Evolutionary conservation across 2,329 filamentous ascomycete species (phyloP), one percentile per base, ranked within the genome.

Genomic region (Exophiala oligosperma): DNA sequence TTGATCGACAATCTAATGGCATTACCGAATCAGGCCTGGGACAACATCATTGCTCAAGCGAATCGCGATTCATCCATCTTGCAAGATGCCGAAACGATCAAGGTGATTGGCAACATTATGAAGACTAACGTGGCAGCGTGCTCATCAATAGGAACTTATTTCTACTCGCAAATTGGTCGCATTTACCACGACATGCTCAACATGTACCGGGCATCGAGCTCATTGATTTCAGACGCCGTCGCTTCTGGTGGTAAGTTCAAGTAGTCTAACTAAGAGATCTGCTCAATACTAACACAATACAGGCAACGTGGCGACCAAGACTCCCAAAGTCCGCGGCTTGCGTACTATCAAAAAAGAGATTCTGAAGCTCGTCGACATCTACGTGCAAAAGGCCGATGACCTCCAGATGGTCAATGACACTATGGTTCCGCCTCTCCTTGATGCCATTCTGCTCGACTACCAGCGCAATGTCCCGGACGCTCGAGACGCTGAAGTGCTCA

Each of bases 91-190:
- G 92, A 99, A 67, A 96, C 92, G 0, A 97, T 99, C 79, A 99
- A 99, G 80, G 88, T 99, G 66, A 92, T 99, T 63, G 94, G 94
- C 66, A 99, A 99, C 76, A 97, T 99, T 72, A 99, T 99, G 94
- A 99, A 99, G 84, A 99, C 94, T 0, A 99, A 99, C 69, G 94
- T 99, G 3, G 93, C 95, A n/a, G 94, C 94, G 37, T 99, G 94
- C 74, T 91, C 90, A 37, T 97, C 94, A 0, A 94, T 99, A 58
- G 94, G 95, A 35, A 87, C 91, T 52, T 99, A 97, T 77, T 99
- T 99, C 75, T 97, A 96, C 71, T 93, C 94, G 11, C 94, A 99
- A 73, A 96, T 99, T 67, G 94, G 93, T 41, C 89, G 92, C 57
- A 97, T 99, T 67, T 99, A 97, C 74, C 87, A 95, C 66, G 94